A percentile compares a stretch with the other conserved stretches of the same genome.
Evolutionary conservation across 768 basidiomycete species (phyloP).

Genomic region (Leucocoprinus sp.): DNA sequence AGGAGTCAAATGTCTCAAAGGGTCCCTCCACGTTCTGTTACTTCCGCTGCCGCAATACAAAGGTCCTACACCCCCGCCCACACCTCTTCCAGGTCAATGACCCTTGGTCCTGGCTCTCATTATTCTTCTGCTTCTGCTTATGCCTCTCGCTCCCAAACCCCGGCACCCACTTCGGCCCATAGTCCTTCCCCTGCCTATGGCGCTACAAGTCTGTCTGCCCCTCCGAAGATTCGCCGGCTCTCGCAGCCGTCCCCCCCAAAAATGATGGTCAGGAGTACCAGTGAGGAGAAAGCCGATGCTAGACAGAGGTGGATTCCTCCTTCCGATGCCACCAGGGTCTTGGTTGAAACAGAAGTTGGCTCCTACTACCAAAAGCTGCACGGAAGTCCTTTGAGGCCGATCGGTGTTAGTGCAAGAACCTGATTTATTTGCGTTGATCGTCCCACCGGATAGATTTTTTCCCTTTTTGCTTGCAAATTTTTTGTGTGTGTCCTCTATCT

Average conservation of each 20-base stretch:
- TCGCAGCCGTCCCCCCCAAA: slow-evolving; percentile 48
- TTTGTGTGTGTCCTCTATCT: neutral
- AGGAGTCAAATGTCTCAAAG: slow-evolving; percentile 36
- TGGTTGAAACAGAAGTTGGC: slow-evolving; percentile 14
- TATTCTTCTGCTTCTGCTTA: slow-evolving; percentile 13
- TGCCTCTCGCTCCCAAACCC: slow-evolving; percentile 31
- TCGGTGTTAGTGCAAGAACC: slow-evolving; percentile 6
- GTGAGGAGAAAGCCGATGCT: slow-evolving; percentile 56
- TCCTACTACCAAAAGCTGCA: slow-evolving; percentile 14
- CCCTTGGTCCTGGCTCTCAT: slow-evolving; percentile 16
- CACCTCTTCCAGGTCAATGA: slow-evolving; percentile 11
- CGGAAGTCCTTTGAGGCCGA: slow-evolving; percentile 8
- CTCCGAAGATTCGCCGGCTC: slow-evolving; percentile 41
- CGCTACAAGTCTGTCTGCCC: slow-evolving; percentile 20
- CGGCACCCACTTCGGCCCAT: slow-evolving; percentile 32
- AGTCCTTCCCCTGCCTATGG: slow-evolving; percentile 25
- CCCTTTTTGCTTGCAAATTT: slow-evolving; percentile 4
- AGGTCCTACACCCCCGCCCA: slow-evolving; percentile 18
- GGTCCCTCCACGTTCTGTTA: slow-evolving; percentile 18
- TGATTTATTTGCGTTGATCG: neutral
- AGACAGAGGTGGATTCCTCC: slow-evolving; percentile 61
- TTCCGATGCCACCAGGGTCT: slow-evolving; percentile 14
- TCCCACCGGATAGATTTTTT: slow-evolving; percentile 25
- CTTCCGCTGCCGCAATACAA: slow-evolving; percentile 5
- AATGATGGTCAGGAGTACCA: slow-evolving; percentile 51